phyloP scores from a whole-genome alignment of 2,329 filamentous ascomycete genomes.

The Nigrospora sphaerica region DNA sequence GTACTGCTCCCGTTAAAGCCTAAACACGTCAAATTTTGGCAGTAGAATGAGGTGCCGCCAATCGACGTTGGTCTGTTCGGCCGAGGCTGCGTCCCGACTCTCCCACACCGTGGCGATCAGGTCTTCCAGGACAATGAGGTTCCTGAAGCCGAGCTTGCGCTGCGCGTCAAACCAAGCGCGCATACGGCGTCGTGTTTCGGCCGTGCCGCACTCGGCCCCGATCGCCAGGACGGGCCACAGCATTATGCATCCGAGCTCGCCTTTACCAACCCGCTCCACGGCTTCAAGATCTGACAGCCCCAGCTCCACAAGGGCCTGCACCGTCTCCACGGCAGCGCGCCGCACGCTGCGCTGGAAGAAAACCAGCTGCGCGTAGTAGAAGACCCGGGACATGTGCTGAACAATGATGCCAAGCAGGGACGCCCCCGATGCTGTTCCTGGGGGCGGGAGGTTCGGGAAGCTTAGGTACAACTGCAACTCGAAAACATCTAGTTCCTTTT shows the following conservation, averaged over 20 bases:
- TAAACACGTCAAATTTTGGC: conserved; percentile 1
- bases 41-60: background rate
- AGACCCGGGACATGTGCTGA: conserved; percentile 17
- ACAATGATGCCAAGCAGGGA: conserved; percentile 16
- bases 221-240: conserved; percentile 27
- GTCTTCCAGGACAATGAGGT: conserved; percentile 21
- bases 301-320: conserved; percentile 23
- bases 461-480: conserved; percentile 22
- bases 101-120: conserved; percentile 23
- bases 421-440: conserved; percentile 10
- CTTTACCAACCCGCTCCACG: conserved; percentile 18
- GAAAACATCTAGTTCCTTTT: conserved; percentile 17
- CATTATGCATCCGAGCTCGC: conserved; percentile 23
- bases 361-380: conserved; percentile 26
- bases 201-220: conserved; percentile 22
- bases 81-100: conserved; percentile 4
- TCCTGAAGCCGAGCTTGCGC: conserved; percentile 25
- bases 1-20: background rate
- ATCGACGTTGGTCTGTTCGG: background rate
- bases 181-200: conserved; percentile 20
- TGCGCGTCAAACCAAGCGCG: conserved; percentile 21
- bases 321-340: conserved; percentile 9
- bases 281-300: conserved; percentile 23
- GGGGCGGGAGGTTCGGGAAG: conserved; percentile 7
- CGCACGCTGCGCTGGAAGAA: conserved; percentile 26